These are phyloP conservation scores for Emericellopsis atlantica DNA, from an alignment of 2,329 filamentous ascomycete species.

Conservation along the genomic window DNA sequence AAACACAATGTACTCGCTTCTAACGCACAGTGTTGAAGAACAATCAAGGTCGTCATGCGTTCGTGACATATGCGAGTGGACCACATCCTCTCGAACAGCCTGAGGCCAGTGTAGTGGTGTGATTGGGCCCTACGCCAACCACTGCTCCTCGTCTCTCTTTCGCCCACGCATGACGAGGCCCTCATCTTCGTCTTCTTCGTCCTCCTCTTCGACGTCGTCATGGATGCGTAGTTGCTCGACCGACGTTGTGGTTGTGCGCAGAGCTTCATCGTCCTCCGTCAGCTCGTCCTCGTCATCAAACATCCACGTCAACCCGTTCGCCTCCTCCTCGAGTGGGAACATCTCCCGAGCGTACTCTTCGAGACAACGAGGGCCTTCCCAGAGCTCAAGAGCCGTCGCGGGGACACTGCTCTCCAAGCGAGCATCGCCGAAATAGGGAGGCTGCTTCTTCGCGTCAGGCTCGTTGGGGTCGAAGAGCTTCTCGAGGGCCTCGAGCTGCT, in stretches of 20 bases:
- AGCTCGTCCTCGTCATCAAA: constrained; percentile 35
- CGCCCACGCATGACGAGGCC: constrained; percentile 43
- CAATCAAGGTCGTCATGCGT: too few species aligned
- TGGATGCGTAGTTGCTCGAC: constrained; percentile 27
- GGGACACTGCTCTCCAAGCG: constrained; percentile 53
- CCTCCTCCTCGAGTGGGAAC: constrained; percentile 87
- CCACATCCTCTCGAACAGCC: too few species aligned
- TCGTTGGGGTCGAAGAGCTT: constrained; percentile 41
- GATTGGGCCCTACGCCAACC: constrained; percentile 34
- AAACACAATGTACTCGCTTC: too few species aligned
- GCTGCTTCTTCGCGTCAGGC: constrained; percentile 40
- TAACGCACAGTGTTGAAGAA: too few species aligned
- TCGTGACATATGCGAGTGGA: too few species aligned
- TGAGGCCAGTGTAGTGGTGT: not conserved
- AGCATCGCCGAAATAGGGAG: constrained; percentile 49
- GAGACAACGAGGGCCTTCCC: constrained; percentile 82
- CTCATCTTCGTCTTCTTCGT: constrained; percentile 42
- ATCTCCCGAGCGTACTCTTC: constrained; percentile 93
- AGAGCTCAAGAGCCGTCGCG: constrained; percentile 64
- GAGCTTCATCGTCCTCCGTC: constrained; percentile 19
- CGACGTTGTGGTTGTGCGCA: constrained; percentile 18
- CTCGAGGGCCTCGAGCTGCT: constrained; percentile 65
- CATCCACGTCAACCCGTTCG: constrained; percentile 95
- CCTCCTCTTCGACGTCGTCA: constrained; percentile 29
- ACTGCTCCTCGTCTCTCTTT: constrained; percentile 46